These are phyloP conservation scores for Isabelozyma rhagii DNA, from an alignment of 805 yeast species.

Conservation along the genomic window DNA sequence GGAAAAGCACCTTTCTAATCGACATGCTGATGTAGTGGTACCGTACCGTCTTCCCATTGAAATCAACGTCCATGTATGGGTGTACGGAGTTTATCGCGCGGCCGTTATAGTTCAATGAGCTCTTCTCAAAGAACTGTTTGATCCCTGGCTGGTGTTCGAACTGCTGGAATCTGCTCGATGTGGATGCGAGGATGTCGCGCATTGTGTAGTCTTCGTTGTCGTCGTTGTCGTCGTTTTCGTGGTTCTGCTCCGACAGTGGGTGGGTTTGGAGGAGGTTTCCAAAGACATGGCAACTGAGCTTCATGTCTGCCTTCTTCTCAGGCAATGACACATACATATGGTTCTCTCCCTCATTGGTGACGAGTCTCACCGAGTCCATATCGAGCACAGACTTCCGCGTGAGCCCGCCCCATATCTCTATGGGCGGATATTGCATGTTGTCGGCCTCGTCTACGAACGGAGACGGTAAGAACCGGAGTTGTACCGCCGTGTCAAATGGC, in stretches of 20 bases:
- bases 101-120: constrained; percentile 42
- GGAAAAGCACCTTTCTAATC: constrained; percentile 29
- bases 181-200: constrained; percentile 8
- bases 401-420: constrained; percentile 54
- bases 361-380: constrained; percentile 36
- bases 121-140: constrained; percentile 32
- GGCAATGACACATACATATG: constrained; percentile 44
- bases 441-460: constrained; percentile 25
- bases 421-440: constrained; percentile 43
- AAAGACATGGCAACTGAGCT: constrained; percentile 37
- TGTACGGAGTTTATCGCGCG: constrained; percentile 31
- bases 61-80: constrained; percentile 32
- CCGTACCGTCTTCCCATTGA: constrained; percentile 35
- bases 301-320: constrained; percentile 37
- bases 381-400: constrained; percentile 32
- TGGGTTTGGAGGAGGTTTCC: constrained; percentile 27
- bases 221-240: background rate
- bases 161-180: constrained; percentile 23
- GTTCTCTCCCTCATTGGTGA: constrained; percentile 46
- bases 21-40: constrained; percentile 44
- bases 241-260: constrained; percentile 1
- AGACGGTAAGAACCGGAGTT: constrained; percentile 46
- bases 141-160: constrained; percentile 42
- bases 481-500: constrained; percentile 37
- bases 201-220: background rate